Base-by-base conservation (phyloP, 2,329 filamentous ascomycete genomes). In the Microcyclosporella mali region DNA sequence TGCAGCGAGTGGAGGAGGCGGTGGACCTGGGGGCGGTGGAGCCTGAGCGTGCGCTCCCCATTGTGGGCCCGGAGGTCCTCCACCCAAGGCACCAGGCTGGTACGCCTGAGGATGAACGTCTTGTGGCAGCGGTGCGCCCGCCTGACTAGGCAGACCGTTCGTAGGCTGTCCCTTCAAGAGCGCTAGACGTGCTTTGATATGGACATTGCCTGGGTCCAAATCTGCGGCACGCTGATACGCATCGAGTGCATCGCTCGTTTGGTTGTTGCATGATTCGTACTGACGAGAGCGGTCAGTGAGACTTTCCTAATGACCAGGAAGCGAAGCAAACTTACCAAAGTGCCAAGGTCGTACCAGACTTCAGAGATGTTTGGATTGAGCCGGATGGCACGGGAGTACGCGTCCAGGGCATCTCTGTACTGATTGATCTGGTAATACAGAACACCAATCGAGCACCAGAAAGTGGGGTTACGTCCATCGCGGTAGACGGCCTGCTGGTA, bases 351-450 rank as follows among this genome's bases (percentile, higher is more conserved):
- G 66, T 97, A 98, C 92, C 92, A 98, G 39, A 98, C 92, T 66
- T 98, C 92, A 2, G 89, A 95, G 52, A 98, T 97, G 72, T 94
- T 95, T 4, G 92, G 92, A 64, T 97, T 98, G 57, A 98, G 70
- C 43, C 92, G 84, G 58, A 97, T 98, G 35, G 92, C 92, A 47
- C 92, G 85, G 49, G 89, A 95, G 68, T 97, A 98, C 30, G 92
- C 92, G 70, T 98, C 92, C 40, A 98, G 78, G 2, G 92, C 92
- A 72, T 98, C 92, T 46, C 92, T 83, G 69, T 98, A 98, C 70
- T 98, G 92, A 68, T 97, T 98, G 72, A 98, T 98, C 69, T 97
- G 92, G 70, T 97, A 98, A 67, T 98, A 98, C 46, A 98, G 77
- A 12, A 98, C 92, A 64, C 92, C 92, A 62, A 98, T 98, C 8